Percentiles rank a stretch among this genome's conserved stretches.
Conservation (phyloP, 2,329 filamentous ascomycete genomes). For the Blastomyces gilchristii region DNA sequence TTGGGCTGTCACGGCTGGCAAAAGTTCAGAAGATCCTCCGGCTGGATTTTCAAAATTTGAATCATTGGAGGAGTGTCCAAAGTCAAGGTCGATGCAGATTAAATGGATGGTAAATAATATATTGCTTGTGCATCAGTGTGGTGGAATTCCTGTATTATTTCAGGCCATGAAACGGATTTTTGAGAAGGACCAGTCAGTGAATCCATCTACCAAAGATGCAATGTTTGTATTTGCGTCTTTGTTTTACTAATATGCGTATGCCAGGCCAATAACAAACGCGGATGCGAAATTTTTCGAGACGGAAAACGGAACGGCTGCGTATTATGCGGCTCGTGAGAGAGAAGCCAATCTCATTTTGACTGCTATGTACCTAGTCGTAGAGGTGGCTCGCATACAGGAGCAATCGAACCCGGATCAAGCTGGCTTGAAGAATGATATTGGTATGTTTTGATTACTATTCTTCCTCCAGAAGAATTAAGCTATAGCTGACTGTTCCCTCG, state of each 20-base stretch:
- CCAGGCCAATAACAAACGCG: not conserved
- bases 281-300: slow-evolving; percentile 19
- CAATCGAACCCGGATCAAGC: slow-evolving; percentile 8
- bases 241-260: not conserved
- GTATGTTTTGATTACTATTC: slow-evolving; percentile 9
- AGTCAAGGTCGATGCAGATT: slow-evolving; percentile 40
- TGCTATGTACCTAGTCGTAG: slow-evolving; percentile 34
- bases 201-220: not conserved
- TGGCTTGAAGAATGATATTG: slow-evolving; percentile 12
- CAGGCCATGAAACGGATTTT: slow-evolving; percentile 31
- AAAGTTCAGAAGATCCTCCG: slow-evolving; percentile 24
- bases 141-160: slow-evolving; percentile 29
- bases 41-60: slow-evolving; percentile 18
- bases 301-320: slow-evolving; percentile 26
- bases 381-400: slow-evolving; percentile 32
- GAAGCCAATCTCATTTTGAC: slow-evolving; percentile 37
- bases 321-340: slow-evolving; percentile 29
- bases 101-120: slow-evolving; percentile 38
- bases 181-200: slow-evolving; percentile 26
- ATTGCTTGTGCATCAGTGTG: slow-evolving; percentile 28
- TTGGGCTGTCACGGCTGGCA: slow-evolving; percentile 58
- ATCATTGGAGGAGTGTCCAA: slow-evolving; percentile 31
- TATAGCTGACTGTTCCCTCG: slow-evolving; percentile 21
- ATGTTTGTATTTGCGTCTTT: not conserved
- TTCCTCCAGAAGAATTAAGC: slow-evolving; percentile 8